Evolutionary conservation across 768 basidiomycete genomes (phyloP), one percentile per base, ranked within the genome.

Genomic region (Megacollybia marginata): DNA sequence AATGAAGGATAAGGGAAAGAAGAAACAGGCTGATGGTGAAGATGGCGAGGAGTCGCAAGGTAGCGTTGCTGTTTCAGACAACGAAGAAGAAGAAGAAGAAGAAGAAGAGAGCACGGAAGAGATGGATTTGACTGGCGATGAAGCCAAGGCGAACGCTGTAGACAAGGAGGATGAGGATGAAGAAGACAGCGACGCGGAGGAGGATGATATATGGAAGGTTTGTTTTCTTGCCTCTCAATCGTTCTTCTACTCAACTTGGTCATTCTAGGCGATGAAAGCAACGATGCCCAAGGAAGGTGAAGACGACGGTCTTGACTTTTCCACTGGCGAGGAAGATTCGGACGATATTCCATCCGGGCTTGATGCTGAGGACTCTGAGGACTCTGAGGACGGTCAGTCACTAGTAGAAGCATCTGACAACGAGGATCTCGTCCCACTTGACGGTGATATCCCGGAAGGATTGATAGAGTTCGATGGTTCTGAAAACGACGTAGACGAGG

Each of bases 121-220:
- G 43, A 66, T 64, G 48, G 58, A 59, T 44, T 61, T 63, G 4
- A 69, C 65, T 13, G 57, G 62, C 5, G 60, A 66, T n/a, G 55
- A 28, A 28, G 23, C 23, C 23, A 28, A 28, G 2, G 23, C 23
- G 6, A 47, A 19, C n/a, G 62, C 61, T 15, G 64, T 56, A n/a
- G 62, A 57, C 8, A 67, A 61, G 1, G 65, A 55, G 32, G 65
- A 56, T 9, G 66, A 66, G 4, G 69, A 64, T 0, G 74, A 69
- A 31, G 68, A 62, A 16, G 67, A 65, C 38, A 79, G 73, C 48
- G 78, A 76, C 42, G 55, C 62, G 1, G 79, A 79, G 11, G 87
- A 89, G 58, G 82, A 69, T 15, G 88, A 88, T 57, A 78, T 95
- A 15, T 97, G 93, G 93, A 92, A 88, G 83, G 93, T 92, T 55